Evolutionary conservation across 768 basidiomycete species (phyloP), one percentile per base, ranked within the genome.

Genomic region (Tulasnella sp.): DNA sequence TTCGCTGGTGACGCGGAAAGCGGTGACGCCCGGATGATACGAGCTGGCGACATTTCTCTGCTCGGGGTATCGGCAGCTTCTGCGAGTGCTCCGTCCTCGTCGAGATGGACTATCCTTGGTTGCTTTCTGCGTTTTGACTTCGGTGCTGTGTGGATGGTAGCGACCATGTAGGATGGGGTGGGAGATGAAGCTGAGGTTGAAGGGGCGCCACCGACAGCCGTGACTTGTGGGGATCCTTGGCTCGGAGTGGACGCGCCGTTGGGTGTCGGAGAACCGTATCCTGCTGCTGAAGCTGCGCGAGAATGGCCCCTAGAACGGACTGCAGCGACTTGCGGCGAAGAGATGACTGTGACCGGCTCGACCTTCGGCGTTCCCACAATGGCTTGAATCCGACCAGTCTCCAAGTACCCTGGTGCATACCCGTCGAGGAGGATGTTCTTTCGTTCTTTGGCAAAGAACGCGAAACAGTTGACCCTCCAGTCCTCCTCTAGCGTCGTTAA

Each of bases 401-500:
- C 94, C 82, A 91, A 90, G 82, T 91, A 90, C 61, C 89, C 88
- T 5, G 94, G 91, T 13, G 83, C 83, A 9, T 88, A 85, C 5
- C 94, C 94, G 82, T 98, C 96, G 46, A 98, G 84, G n/a, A 85
- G 84, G 32, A 97, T 87, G 11, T 85, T 85, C 84, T 91, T 93
- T n/a, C 91, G 91, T 85, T 98, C 96, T 81, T 90, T 90, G 84
- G 88, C 90, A 83, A 98, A 98, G 82, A 89, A 89, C 78, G 92
- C 90, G 82, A 96, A 96, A 83, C 95, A 93, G 32, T 89, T 86
- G 44, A 93, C 83, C 23, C 96, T 88, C 83, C 93, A 94, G 55
- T 88, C 88, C 76, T 92, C 87, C 79, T 88, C 92, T 51, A 88
- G 84, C 79, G 92, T 90, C 55, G 87, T 86, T 80, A 98, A 88